Conservation (phyloP, 1,284 basidiomycete species). For the Trametes polyzona region DNA sequence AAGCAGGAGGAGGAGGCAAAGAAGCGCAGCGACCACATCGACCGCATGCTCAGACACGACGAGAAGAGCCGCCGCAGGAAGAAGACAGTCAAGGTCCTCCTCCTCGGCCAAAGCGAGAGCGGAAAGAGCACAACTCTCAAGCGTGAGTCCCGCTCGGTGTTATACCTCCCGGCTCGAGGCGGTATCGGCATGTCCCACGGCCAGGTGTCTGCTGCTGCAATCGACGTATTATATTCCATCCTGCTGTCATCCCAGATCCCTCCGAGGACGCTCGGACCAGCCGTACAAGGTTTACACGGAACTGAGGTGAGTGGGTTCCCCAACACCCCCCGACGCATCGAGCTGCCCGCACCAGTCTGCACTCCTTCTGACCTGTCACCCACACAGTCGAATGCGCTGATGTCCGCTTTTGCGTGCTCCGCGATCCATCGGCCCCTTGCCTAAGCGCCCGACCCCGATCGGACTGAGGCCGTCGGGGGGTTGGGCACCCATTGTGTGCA, state of each 20-base stretch:
- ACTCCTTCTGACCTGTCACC: slow-evolving; percentile 15
- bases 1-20: slow-evolving; percentile 69
- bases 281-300: slow-evolving; percentile 21
- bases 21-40: slow-evolving; percentile 74
- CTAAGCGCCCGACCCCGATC: slow-evolving; percentile 13
- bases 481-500: background rate
- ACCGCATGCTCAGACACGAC: slow-evolving; percentile 73
- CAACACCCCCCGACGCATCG: slow-evolving; percentile 4
- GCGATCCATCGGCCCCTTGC: slow-evolving; percentile 6
- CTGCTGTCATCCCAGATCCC: slow-evolving; percentile 1
- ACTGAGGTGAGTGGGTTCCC: slow-evolving; percentile 18
- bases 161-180: slow-evolving; percentile 8
- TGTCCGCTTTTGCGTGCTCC: slow-evolving; percentile 6
- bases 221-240: background rate
- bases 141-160: slow-evolving; percentile 56
- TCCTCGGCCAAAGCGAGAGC: slow-evolving; percentile 83
- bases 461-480: background rate
- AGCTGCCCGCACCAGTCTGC: background rate
- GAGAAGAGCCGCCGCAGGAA: slow-evolving; percentile 58
- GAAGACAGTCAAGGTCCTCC: slow-evolving; percentile 71
- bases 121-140: slow-evolving; percentile 83
- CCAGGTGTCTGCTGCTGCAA: background rate
- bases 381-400: slow-evolving; percentile 14
- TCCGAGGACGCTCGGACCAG: slow-evolving; percentile 15
- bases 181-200: slow-evolving; percentile 11